Evolutionary conservation across 83 land plant species (phyloP).

Genomic region (Diphasiastrum complanatum): DNA sequence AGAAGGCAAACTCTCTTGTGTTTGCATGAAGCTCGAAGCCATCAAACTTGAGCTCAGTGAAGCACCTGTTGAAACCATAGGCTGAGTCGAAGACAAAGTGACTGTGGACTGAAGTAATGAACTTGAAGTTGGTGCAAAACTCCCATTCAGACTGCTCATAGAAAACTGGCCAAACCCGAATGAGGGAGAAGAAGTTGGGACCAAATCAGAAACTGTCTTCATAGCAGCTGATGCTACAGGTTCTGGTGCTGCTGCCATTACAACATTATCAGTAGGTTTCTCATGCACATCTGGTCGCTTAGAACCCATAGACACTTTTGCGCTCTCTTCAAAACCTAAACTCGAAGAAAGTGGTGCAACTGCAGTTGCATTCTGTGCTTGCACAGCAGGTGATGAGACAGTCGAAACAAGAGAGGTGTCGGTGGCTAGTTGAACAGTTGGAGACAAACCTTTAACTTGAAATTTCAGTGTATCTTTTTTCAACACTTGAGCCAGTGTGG

Average conservation of each 20-base stretch:
- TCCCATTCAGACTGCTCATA: too few species aligned
- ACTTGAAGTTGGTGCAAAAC: too few species aligned
- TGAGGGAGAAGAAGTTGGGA: not conserved
- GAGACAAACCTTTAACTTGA: constrained; percentile 10
- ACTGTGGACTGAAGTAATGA: too few species aligned
- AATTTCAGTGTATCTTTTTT: constrained; percentile 15
- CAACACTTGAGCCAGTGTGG: constrained; percentile 8
- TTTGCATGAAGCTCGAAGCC: not conserved
- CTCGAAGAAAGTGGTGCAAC: constrained; percentile 12
- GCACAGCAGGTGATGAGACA: not conserved
- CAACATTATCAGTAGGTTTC: too few species aligned
- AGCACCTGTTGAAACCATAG: too few species aligned
- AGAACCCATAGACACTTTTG: not conserved
- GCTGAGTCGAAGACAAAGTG: too few species aligned
- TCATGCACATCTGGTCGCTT: not conserved
- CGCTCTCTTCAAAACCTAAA: not conserved
- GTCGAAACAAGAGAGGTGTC: not conserved
- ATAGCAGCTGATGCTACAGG: not conserved
- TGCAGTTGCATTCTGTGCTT: not conserved
- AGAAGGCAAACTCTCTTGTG: not conserved
- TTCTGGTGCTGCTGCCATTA: not conserved
- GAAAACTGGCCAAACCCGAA: too few species aligned
- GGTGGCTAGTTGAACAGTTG: not conserved
- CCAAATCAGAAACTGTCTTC: not conserved
- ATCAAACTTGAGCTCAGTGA: not conserved